Base-by-base conservation (phyloP, 495 filamentous ascomycete genomes). In the Clavariopsis aquatica region DNA sequence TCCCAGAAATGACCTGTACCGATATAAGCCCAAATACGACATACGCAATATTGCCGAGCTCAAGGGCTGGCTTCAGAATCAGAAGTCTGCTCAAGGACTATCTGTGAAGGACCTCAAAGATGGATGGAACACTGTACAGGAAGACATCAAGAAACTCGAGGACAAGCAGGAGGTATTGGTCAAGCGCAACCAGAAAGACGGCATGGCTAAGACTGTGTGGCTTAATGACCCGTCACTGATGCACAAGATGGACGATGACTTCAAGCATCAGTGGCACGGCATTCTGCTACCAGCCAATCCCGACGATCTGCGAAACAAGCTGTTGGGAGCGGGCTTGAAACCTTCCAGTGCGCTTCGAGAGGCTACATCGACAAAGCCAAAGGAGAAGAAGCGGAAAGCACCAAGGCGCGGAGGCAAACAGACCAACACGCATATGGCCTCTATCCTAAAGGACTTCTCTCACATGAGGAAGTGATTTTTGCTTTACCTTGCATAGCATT, bases 381-480 rank as follows among this genome's bases (percentile, higher is more conserved):
- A 85, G 64, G 76, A 81, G 45, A 83, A 87, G 75, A 85, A 87
- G 82, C 89, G 85, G 83, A 79, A 80, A 60, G 78, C 78, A 52
- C 78, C 85, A 47, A 82, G 90, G 54, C 85, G 84, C 64, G 85
- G 87, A 60, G 90, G 89, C 26, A 95, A 92, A 82, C 88, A 88
- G 43, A 96, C 92, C 51, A 98, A 98, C 72, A 87, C 84, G 31
- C 94, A 98, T 73, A 96, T 98, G 94, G 82, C 81, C 70, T 86
- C 89, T 65, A 84, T 98, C 49, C 78, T 98, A 62, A 87, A 89
- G 77, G 92, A 96, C 71, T 95, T 92, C 65, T 88, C 86, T 29
- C 82, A 88, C 74, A 74, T 83, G 63, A 85, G 84, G 73, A 75
- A 74, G 57, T 79, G 57, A 52, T 57, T 24, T 57, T 2, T 51